Evolutionary conservation across 768 basidiomycete genomes (phyloP).

Genomic region (Tylopilus rubrobrunneus): DNA sequence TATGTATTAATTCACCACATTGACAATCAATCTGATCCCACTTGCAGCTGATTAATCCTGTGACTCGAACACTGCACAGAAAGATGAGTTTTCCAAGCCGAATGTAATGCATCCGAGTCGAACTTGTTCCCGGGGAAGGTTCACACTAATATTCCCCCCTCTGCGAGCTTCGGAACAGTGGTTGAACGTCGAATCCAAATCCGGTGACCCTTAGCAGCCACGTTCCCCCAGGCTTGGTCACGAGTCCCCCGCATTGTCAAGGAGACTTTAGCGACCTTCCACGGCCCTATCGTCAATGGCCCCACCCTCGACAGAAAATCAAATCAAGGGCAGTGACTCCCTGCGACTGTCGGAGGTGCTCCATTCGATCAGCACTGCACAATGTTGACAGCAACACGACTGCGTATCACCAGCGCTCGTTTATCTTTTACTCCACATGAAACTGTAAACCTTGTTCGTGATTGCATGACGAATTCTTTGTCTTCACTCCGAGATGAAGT

Average conservation of each 20-base stretch:
- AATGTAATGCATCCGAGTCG: not conserved
- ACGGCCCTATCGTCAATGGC: not conserved
- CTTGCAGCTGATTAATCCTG: not conserved
- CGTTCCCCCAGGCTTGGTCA: not conserved
- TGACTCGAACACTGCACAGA: not conserved
- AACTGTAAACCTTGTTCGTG: not conserved
- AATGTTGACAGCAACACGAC: not conserved
- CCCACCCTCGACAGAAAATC: not conserved
- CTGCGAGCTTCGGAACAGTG: not conserved
- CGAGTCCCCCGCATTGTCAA: not conserved
- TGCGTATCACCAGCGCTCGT: not conserved
- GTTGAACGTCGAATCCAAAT: not conserved
- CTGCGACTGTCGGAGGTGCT: constrained; percentile 8
- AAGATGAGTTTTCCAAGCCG: not conserved
- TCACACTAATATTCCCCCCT: not conserved
- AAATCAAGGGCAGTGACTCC: constrained; percentile 8
- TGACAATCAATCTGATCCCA: not conserved
- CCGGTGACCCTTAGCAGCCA: not conserved
- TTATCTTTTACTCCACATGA: constrained; percentile 1
- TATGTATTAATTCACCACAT: not conserved
- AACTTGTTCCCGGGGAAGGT: not conserved
- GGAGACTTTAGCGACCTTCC: not conserved
- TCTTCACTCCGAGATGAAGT: not conserved
- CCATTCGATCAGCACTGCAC: constrained; percentile 6
- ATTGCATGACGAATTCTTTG: not conserved